These are phyloP conservation scores for Trypanosomatidae sp. DNA, from an alignment of 208 protist genomes.

Conservation along the genomic window DNA sequence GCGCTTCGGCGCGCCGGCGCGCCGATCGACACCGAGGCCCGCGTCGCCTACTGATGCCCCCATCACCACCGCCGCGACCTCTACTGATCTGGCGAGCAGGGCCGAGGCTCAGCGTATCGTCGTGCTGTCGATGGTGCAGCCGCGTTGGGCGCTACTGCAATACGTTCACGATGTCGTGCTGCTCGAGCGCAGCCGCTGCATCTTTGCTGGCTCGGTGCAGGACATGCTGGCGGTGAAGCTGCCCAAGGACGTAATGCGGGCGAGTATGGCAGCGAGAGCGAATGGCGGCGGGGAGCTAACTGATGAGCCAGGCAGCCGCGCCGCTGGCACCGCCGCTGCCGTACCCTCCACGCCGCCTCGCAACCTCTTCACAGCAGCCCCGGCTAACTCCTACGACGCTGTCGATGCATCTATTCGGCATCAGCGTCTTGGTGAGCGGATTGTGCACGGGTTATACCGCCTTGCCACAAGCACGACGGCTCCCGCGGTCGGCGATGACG, in stretches of 20 bases:
- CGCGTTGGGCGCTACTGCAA: constrained; percentile 61
- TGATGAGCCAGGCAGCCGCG: background rate
- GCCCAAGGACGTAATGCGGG: constrained; percentile 8
- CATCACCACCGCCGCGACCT: background rate
- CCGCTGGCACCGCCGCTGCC: background rate
- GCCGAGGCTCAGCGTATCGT: constrained; percentile 32
- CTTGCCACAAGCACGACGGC: constrained; percentile 12
- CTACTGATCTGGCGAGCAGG: background rate
- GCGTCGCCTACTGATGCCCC: background rate
- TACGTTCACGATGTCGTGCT: constrained; percentile 67
- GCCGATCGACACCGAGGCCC: background rate
- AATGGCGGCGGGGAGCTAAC: background rate
- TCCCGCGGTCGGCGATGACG: background rate
- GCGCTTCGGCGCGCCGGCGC: background rate
- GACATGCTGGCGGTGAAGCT: constrained; percentile 37
- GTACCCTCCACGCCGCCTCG: background rate
- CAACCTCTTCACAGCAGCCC: background rate
- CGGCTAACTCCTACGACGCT: constrained; percentile 24
- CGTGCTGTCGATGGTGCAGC: constrained; percentile 52
- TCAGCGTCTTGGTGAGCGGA: constrained; percentile 25
- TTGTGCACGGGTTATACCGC: constrained; percentile 29
- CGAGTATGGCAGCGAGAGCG: background rate
- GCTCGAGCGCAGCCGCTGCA: constrained; percentile 36
- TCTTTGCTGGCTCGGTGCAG: constrained; percentile 44
- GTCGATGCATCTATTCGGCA: constrained; percentile 21